Conservation (phyloP, 2,329 filamentous ascomycete genomes). For the Claviceps humidiphila region DNA sequence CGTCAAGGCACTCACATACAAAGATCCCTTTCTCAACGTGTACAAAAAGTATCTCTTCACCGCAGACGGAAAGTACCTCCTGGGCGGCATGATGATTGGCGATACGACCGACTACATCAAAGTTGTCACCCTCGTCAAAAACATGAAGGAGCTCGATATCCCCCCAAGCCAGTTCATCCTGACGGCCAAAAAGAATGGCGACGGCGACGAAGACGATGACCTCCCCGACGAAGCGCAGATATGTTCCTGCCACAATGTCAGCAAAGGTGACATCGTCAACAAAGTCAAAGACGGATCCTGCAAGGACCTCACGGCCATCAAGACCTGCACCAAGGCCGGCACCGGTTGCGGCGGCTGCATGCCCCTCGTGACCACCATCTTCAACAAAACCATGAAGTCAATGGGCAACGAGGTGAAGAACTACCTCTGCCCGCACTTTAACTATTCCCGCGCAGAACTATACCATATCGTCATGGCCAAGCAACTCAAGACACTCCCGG, state of each 20-base stretch:
- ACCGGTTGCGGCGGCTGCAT: conserved; percentile 86
- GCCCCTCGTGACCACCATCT: conserved; percentile 77
- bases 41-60: conserved; percentile 95
- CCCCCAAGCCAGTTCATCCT: conserved; percentile 75
- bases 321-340: conserved; percentile 82
- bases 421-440: conserved; percentile 72
- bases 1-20: conserved; percentile 78
- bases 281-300: conserved; percentile 65
- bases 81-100: conserved; percentile 97
- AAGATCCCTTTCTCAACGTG: conserved; percentile 73
- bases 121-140: conserved; percentile 75
- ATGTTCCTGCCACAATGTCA: conserved; percentile 87
- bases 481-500: conserved; percentile 54
- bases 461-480: conserved; percentile 83
- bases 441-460: conserved; percentile 72
- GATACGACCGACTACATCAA: conserved; percentile 87
- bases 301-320: conserved; percentile 70
- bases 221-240: conserved; percentile 77
- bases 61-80: conserved; percentile 72
- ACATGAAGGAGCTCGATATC: conserved; percentile 63
- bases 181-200: conserved; percentile 58
- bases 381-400: conserved; percentile 74
- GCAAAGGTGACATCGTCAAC: conserved; percentile 65
- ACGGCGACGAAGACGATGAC: conserved; percentile 55
- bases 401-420: conserved; percentile 85